Evolutionary conservation across 345 rosid species (phyloP).

Genomic region (Eucalyptus grandis): DNA sequence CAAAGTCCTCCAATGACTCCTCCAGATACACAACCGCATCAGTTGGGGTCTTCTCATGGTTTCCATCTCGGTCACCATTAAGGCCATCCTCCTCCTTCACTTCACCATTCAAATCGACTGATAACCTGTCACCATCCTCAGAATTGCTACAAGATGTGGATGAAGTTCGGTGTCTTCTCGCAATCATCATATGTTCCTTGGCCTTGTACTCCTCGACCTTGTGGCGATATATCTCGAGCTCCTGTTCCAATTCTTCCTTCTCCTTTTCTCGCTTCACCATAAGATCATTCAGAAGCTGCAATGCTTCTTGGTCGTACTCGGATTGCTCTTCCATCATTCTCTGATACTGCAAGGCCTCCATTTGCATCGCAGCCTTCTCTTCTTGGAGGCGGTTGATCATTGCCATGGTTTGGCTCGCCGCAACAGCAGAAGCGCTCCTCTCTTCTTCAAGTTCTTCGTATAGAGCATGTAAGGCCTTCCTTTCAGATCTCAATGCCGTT

Average conservation of each 20-base stretch:
- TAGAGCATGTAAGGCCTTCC: constrained; percentile 55
- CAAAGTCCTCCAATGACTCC: constrained; percentile 64
- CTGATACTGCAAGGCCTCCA: constrained; percentile 98
- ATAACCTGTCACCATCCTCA: constrained; percentile 51
- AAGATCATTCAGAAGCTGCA: constrained; percentile 80
- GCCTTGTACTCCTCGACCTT: constrained; percentile 59
- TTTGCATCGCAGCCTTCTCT: constrained; percentile 98
- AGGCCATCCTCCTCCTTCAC: constrained; percentile 22
- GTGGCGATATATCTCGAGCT: constrained; percentile 54
- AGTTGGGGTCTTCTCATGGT: constrained; percentile 40
- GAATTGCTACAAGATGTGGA: constrained; percentile 55
- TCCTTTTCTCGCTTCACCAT: constrained; percentile 79
- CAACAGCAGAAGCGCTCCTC: constrained; percentile 87
- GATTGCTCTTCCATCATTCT: constrained; percentile 99
- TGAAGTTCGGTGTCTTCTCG: constrained; percentile 37
- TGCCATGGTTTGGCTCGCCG: constrained; percentile 96
- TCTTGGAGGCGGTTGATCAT: constrained; percentile 98
- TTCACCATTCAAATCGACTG: constrained; percentile 41
- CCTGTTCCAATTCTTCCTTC: constrained; percentile 65
- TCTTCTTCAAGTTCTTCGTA: constrained; percentile 90
- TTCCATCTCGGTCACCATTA: neutral
- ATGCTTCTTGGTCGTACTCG: constrained; percentile 93
- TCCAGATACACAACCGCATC: constrained; percentile 69
- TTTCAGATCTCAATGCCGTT: constrained; percentile 43
- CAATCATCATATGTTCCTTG: constrained; percentile 41